A percentile compares a stretch with the other conserved stretches of the same genome.
Evolutionary conservation across 2,329 filamentous ascomycete species (phyloP).

Genomic region (Xylariaceae sp.): DNA sequence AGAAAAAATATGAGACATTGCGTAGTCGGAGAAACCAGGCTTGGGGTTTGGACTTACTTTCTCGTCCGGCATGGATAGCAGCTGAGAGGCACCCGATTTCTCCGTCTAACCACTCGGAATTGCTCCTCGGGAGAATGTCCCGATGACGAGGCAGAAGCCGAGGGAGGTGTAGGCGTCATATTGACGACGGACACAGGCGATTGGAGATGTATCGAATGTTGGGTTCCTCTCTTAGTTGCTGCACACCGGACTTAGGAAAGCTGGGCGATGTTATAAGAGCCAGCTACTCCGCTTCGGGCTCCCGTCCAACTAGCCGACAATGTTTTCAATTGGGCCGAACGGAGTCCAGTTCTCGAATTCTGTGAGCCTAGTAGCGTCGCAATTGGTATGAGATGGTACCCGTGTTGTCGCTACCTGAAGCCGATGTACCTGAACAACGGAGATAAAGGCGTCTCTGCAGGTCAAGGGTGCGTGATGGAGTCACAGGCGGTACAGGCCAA

Average conservation of each 20-base stretch:
- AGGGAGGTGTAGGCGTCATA: conserved; percentile 76
- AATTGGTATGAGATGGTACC: background rate
- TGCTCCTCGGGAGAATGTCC: conserved; percentile 79
- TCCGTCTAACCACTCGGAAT: conserved; percentile 83
- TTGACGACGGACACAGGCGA: conserved; percentile 18
- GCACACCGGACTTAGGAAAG: conserved; percentile 22
- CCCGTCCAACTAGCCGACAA: no score
- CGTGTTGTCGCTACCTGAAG: background rate
- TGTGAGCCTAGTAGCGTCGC: background rate
- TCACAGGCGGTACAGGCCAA: background rate
- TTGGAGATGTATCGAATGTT: conserved; percentile 9
- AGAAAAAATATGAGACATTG: conserved; percentile 17
- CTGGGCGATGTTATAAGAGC: conserved; percentile 18
- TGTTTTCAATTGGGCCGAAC: no score
- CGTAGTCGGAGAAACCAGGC: conserved; percentile 12
- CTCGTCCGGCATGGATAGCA: conserved; percentile 87
- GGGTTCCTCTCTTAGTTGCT: conserved; percentile 13
- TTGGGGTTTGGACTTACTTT: conserved; percentile 58
- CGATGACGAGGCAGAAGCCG: conserved; percentile 71
- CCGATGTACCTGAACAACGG: background rate
- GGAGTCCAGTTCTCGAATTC: background rate
- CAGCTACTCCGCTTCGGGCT: conserved; percentile 20
- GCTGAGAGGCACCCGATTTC: conserved; percentile 86
- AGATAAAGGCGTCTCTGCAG: background rate
- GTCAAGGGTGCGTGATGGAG: background rate